Base-by-base conservation (phyloP, 352 stramenopile species). In the Peronospora farinosa region DNA sequence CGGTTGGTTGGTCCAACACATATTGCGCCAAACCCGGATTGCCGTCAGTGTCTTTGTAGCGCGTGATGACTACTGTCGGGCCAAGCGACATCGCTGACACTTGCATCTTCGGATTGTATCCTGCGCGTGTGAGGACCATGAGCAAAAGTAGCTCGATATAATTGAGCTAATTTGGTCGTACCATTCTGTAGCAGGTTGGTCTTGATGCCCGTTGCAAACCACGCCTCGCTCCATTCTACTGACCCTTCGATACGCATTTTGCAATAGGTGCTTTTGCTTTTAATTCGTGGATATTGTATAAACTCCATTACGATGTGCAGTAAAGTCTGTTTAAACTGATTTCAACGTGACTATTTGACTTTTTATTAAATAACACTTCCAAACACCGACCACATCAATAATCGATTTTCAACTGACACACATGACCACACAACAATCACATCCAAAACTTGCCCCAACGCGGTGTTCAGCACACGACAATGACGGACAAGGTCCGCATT, bases 231-330 rank as follows among this genome's bases (percentile, higher is more conserved):
- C 72, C 72, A 84, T 23, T 77, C 67, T 6, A 32, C n/a, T 9
- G 61, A 67, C n/a, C 65, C 65, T 19, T 60, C 62, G 33, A 81
- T 52, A 13, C 73, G 57, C 69, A 82, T 77, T n/a, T n/a, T n/a
- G n/a, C n/a, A n/a, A n/a, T n/a, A n/a, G n/a, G n/a, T n/a, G n/a
- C n/a, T n/a, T n/a, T n/a, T n/a, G n/a, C n/a, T n/a, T n/a, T n/a
- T n/a, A n/a, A n/a, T n/a, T n/a, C n/a, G n/a, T n/a, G n/a, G n/a
- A n/a, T n/a, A n/a, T n/a, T n/a, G n/a, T n/a, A n/a, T n/a, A n/a
- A n/a, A n/a, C n/a, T n/a, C n/a, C n/a, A n/a, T n/a, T n/a, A n/a
- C n/a, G n/a, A n/a, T n/a, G n/a, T n/a, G n/a, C n/a, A n/a, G n/a
- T n/a, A n/a, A n/a, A n/a, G n/a, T n/a, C n/a, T n/a, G n/a, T n/a